Evolutionary conservation across 768 basidiomycete species (phyloP).

Genomic region (Tulasnella sp.): DNA sequence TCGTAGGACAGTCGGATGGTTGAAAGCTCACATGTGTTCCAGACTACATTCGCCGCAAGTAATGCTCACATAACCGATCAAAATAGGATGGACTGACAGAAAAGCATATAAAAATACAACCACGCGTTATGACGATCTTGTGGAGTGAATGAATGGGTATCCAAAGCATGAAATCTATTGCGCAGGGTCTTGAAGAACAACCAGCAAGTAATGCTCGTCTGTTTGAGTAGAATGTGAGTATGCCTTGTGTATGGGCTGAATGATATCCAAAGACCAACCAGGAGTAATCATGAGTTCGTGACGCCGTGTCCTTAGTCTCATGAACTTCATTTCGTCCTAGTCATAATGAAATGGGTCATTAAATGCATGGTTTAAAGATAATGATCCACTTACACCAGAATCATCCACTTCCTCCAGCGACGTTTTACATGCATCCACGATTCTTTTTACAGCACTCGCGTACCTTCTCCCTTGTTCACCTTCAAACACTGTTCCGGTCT

Average conservation of each 20-base stretch:
- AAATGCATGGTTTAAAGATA: neutral
- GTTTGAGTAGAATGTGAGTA: neutral
- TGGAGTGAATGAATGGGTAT: too few species aligned
- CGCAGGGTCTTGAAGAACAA: slow-evolving; percentile 64
- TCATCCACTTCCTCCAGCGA: slow-evolving; percentile 51
- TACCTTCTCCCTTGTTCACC: slow-evolving; percentile 71
- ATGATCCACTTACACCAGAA: neutral
- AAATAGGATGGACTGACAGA: too few species aligned
- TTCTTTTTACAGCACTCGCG: slow-evolving; percentile 53
- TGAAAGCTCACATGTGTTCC: too few species aligned
- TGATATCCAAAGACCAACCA: slow-evolving; percentile 36
- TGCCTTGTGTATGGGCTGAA: neutral
- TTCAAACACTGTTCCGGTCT: slow-evolving; percentile 75
- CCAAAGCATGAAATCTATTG: too few species aligned
- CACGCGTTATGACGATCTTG: too few species aligned
- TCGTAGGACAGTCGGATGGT: too few species aligned
- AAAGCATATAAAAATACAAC: too few species aligned
- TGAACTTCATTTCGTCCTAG: slow-evolving; percentile 76
- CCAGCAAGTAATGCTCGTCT: slow-evolving; percentile 73
- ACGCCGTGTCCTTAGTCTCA: slow-evolving; percentile 80
- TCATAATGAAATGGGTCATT: neutral
- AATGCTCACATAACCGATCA: too few species aligned
- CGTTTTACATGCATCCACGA: slow-evolving; percentile 64
- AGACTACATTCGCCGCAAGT: too few species aligned
- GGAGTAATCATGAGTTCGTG: slow-evolving; percentile 95